These are phyloP conservation scores for Austroboletus festivus DNA, from an alignment of 768 basidiomycete species.

Conservation along the genomic window DNA sequence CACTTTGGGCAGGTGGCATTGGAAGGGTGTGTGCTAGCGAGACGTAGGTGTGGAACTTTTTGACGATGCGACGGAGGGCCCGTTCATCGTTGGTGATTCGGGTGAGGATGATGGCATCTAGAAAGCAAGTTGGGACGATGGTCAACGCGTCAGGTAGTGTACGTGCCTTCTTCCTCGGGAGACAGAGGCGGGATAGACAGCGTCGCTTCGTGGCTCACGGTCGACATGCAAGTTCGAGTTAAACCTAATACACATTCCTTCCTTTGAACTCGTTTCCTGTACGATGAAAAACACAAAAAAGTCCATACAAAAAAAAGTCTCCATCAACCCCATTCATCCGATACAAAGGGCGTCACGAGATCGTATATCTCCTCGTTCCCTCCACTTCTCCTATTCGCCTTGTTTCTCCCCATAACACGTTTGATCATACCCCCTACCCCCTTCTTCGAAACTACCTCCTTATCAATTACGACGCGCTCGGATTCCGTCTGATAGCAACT, in stretches of 20 bases:
- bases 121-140: slow-evolving; percentile 5
- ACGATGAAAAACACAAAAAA: no score
- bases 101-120: slow-evolving; percentile 77
- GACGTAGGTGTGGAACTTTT: slow-evolving; percentile 76
- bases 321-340: slow-evolving; percentile 70
- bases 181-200: slow-evolving; percentile 44
- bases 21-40: slow-evolving; percentile 51
- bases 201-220: slow-evolving; percentile 10
- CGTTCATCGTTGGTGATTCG: slow-evolving; percentile 84
- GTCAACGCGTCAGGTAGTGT: slow-evolving; percentile 10
- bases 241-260: no score
- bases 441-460: slow-evolving; percentile 37
- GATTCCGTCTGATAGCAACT: slow-evolving; percentile 57
- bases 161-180: slow-evolving; percentile 60
- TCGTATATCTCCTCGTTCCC: slow-evolving; percentile 80
- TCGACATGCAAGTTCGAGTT: slow-evolving; percentile 4
- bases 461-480: slow-evolving; percentile 23
- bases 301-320: no score
- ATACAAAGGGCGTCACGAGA: slow-evolving; percentile 77
- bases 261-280: no score
- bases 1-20: slow-evolving; percentile 28
- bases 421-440: slow-evolving; percentile 55
- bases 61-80: slow-evolving; percentile 70
- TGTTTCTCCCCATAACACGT: slow-evolving; percentile 55
- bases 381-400: slow-evolving; percentile 44